Base-by-base conservation (phyloP, 2,329 filamentous ascomycete species). In the Zymoseptoria ardabiliae region DNA sequence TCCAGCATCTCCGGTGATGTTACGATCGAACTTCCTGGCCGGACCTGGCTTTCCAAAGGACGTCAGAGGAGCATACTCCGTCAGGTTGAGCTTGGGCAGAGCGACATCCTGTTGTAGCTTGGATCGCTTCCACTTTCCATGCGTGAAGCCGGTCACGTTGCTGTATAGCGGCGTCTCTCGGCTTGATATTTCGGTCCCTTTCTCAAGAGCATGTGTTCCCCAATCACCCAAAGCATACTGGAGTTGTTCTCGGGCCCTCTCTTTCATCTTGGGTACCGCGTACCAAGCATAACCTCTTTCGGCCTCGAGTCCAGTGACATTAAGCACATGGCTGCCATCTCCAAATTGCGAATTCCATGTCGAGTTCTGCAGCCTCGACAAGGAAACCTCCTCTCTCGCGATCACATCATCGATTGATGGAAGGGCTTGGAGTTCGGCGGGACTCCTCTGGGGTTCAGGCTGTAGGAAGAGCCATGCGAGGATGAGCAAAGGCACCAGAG, bases 251-350 rank as follows among this genome's bases (percentile, higher is more conserved):
- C 82, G 78, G 57, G 86, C 89, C 64, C 83, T 82, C 61, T 85
- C 76, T 70, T 84, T 85, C 60, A 92, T 90, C 1, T 78, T 75
- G 0, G 78, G 78, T 21, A 97, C 77, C 59, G 91, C 80, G 35
- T 86, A 82, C 92, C 92, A 97, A 1, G 84, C 87, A 73, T 89
- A 90, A 4, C 82, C 85, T 74, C 96, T 89, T 20, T 85, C 81
- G 53, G 84, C 77, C 54, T 88, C 83, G 62, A 95, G 86, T 0
- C 93, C 93, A 2, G 89, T 89, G 55, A 96, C 77, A 55, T 80
- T 80, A 52, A 68, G 55, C 17, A 59, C 76, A 63, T 79, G 58
- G 77, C 72, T 76, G 60, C 77, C 70, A 9, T 74, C 28, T 67
- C 79, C 72, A 48, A 85, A 79, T 56, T 82, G 78, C 17, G 66